Percentiles rank a stretch among this genome's conserved stretches.
Evolutionary conservation across 2,329 filamentous ascomycete species (phyloP).

Genomic region (Ophiostoma tasmaniense): DNA sequence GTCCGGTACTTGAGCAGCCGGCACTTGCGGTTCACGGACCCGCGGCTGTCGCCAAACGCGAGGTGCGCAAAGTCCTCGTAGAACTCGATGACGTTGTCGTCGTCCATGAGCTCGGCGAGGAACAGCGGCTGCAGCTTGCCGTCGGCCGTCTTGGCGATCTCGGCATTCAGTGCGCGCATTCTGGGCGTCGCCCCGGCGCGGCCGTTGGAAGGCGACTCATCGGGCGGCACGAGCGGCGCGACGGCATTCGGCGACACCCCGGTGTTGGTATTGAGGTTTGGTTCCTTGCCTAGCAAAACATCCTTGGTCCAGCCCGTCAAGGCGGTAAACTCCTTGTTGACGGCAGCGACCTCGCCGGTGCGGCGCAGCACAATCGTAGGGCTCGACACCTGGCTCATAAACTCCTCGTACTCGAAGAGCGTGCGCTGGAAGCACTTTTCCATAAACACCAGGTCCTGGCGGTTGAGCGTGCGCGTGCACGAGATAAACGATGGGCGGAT

Average conservation of each 20-base stretch:
- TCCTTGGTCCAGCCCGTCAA: slow-evolving; percentile 91
- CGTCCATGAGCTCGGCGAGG: slow-evolving; percentile 83
- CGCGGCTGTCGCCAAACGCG: slow-evolving; percentile 83
- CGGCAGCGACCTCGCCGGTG: slow-evolving; percentile 88
- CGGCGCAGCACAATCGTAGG: slow-evolving; percentile 87
- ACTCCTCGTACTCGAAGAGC: slow-evolving; percentile 86
- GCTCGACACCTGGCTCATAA: slow-evolving; percentile 78
- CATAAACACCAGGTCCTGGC: slow-evolving; percentile 90
- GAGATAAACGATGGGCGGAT: slow-evolving; percentile 91
- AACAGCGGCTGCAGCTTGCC: slow-evolving; percentile 69
- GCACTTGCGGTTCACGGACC: slow-evolving; percentile 73
- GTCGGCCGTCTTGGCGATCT: slow-evolving; percentile 30
- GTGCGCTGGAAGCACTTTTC: slow-evolving; percentile 94
- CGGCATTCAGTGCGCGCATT: slow-evolving; percentile 32
- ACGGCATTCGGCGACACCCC: slow-evolving; percentile 31
- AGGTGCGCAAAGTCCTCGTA: slow-evolving; percentile 92
- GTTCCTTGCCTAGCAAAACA: slow-evolving; percentile 75
- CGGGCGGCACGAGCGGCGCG: not conserved
- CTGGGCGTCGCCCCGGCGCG: slow-evolving; percentile 44
- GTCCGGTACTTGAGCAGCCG: slow-evolving; percentile 86
- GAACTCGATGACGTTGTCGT: slow-evolving; percentile 87
- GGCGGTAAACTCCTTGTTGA: slow-evolving; percentile 94
- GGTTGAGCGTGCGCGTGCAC: slow-evolving; percentile 78
- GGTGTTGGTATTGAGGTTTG: slow-evolving; percentile 79
- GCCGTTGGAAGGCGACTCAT: slow-evolving; percentile 23